Base-by-base conservation (phyloP, 2,329 filamentous ascomycete species). In the Pezicula radicicola region DNA sequence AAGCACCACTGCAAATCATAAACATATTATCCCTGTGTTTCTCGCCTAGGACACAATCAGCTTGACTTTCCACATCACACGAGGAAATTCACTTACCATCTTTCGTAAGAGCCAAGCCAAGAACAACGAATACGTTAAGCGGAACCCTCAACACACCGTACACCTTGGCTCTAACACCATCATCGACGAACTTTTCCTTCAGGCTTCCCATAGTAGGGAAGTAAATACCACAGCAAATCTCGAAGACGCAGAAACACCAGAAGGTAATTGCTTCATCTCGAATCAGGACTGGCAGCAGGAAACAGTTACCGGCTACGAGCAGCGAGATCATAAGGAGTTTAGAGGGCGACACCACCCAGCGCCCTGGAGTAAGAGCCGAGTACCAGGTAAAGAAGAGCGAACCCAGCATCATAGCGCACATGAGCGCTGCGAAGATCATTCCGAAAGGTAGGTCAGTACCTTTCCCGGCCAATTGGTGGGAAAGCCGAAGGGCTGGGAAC, bases 371-470 rank as follows among this genome's bases (percentile, higher is more conserved):
- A 8, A 61, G 35, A 9, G 55, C 48, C 27, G 46, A 55, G 36
- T 52, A 48, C 21, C 57, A 55, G 52, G 72, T 74, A 63, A 81
- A 82, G 12, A 77, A 57, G 36, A 81, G 70, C 2, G 79, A 81
- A 16, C 80, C 79, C 9, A 79, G 70, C 63, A 81, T 79, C 70
- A 81, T 81, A 8, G 77, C 72, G 25, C 76, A 77, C 81, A 84
- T 83, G 56, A 83, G 76, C 27, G 74, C 72, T 28, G 76, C 75
- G 53, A 83, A 81, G 48, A 80, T 77, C 45, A 80, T 69, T 5
- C 79, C 77, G 46, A 77, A 78, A 0, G 59, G 66, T 37, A 61
- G 60, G 69, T 67, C 81, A 79, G 0, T 70, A 68, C 30, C 70
- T 63, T 9, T 51, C 19, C 55, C 54, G 18, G 54, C 70, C 2